Percentiles rank a stretch among this genome's conserved stretches.
These are phyloP conservation scores for Castanea mollissima DNA, from an alignment of 306 rosid genomes.

Conservation along the genomic window DNA sequence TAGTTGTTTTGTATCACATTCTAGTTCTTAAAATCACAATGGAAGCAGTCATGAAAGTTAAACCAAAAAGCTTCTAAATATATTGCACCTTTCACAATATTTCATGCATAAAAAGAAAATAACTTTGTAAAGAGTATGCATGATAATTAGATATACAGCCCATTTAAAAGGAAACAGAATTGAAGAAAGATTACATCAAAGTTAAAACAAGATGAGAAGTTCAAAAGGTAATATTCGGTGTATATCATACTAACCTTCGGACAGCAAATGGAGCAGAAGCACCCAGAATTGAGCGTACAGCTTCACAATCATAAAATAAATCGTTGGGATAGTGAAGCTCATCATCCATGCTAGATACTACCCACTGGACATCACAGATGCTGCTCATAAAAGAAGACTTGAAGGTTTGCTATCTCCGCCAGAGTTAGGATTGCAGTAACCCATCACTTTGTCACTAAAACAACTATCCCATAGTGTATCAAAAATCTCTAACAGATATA, in stretches of 20 bases:
- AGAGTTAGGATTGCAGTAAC: slow-evolving; percentile 49
- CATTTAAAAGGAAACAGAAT: not conserved
- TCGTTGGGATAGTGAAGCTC: slow-evolving; percentile 78
- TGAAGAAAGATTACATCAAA: not conserved
- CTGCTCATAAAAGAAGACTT: slow-evolving; percentile 65
- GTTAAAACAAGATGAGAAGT: not conserved
- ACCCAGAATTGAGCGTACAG: slow-evolving; percentile 70
- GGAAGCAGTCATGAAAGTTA: not conserved
- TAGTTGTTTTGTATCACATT: too few relatives aligned
- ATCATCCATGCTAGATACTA: slow-evolving; percentile 57
- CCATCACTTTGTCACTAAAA: slow-evolving; percentile 62
- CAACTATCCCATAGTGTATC: slow-evolving; percentile 83
- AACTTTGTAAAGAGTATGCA: not conserved
- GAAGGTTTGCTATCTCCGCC: slow-evolving; percentile 42
- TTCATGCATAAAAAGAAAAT: not conserved
- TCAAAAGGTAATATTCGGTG: not conserved
- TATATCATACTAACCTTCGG: slow-evolving; percentile 71
- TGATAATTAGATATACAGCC: not conserved
- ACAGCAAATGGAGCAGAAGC: slow-evolving; percentile 72
- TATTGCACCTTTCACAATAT: not conserved
- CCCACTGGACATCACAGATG: slow-evolving; percentile 72
- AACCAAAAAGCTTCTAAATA: not conserved
- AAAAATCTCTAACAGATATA: slow-evolving; percentile 68
- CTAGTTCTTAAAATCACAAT: too few relatives aligned
- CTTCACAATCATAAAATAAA: slow-evolving; percentile 71